Evolutionary conservation across 495 filamentous ascomycete species (phyloP).

Genomic region (Tuber microsphaerosporum): DNA sequence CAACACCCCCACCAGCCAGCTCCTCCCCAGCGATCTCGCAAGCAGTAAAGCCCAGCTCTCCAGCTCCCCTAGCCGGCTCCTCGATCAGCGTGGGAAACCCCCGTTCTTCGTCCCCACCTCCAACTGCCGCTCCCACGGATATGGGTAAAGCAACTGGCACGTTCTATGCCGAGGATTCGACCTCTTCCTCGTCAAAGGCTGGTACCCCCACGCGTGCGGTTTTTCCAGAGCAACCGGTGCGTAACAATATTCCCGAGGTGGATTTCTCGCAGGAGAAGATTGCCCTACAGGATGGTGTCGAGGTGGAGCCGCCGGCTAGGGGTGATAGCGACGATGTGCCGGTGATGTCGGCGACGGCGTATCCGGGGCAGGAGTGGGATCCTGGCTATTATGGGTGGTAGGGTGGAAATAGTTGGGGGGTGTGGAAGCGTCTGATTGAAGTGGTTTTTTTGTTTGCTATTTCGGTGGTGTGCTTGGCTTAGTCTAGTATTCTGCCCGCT

Average conservation of each 20-base stretch:
- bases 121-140: neutral
- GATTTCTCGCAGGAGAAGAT: conserved; percentile 37
- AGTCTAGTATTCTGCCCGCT: neutral
- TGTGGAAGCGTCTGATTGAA: neutral
- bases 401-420: neutral
- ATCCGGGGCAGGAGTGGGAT: conserved; percentile 78
- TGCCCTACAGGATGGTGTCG: conserved; percentile 28
- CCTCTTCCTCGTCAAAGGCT: neutral
- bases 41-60: neutral
- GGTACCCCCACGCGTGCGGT: neutral
- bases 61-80: neutral
- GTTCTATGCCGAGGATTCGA: neutral
- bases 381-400: conserved; percentile 44
- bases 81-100: neutral
- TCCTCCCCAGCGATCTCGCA: neutral
- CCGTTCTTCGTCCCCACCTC: neutral
- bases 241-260: conserved; percentile 6
- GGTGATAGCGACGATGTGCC: conserved; percentile 52
- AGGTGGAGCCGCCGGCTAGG: conserved; percentile 17
- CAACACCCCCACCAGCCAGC: neutral
- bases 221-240: neutral
- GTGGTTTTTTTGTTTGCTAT: neutral
- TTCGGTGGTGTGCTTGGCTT: neutral
- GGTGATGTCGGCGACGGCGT: conserved; percentile 69
- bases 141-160: neutral